Base-by-base conservation (phyloP, 768 basidiomycete species). In the Leccinum variicolor region DNA sequence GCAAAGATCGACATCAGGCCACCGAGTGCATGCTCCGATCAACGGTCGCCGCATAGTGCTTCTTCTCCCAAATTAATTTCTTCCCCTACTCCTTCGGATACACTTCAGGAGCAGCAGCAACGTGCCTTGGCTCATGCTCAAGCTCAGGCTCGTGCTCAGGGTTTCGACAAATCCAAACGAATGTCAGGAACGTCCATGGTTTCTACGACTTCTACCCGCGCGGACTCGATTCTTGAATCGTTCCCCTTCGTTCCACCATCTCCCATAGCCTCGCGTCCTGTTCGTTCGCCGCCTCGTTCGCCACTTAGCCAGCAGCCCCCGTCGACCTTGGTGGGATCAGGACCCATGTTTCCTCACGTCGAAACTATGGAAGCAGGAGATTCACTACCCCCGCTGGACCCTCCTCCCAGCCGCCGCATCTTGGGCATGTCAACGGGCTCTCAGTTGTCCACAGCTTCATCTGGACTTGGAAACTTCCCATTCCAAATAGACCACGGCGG, bases 211-310 rank as follows among this genome's bases (percentile, higher is more conserved):
- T 88, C 88, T 10, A 87, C 87, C 3, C 81, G 82, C 50, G 89
- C 90, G 26, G 90, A 93, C 67, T 92, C 90, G 3, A 90, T 93
- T 62, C 79, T 93, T 26, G 91, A 92, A 71, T 86, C 84, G 14
- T 94, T 94, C 79, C 90, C 89, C 34, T 92, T 94, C 69, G 90
- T 94, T 9, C 92, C 92, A 23, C 92, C 92, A 1, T 92, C 90
- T 8, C 92, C 92, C 6, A 92, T 93, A 58, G 91, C 90, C n/a
- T 84, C 89, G 62, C 79, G 87, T 53, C 90, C 90, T 10, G 75
- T 85, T 64, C 79, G 89, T 59, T 85, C 88, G 3, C 89, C 89
- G 6, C 87, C 87, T 36, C 84, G 84, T 56, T 91, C 90, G 10
- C 89, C 90, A 8, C 75, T 89, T 19, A 78, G 74, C 26, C 83